Conservation (phyloP, 192 early-diverging fungal species). For the Chytriomyces hyalinus region DNA sequence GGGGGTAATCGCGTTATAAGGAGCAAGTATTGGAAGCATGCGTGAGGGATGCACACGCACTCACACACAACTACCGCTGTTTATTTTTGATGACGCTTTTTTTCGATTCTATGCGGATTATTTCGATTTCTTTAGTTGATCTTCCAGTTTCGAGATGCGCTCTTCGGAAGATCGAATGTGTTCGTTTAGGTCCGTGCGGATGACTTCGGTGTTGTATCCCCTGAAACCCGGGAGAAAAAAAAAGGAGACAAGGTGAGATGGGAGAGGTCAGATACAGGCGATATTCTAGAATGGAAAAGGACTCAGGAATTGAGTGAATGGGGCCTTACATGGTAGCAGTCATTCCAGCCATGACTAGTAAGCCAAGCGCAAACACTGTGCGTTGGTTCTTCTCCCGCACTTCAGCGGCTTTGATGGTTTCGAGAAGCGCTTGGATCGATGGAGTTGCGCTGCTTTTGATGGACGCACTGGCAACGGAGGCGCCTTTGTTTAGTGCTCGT, state of each 20-base stretch:
- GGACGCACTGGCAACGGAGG: not conserved
- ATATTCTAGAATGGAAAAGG: not conserved
- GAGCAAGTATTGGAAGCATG: no score
- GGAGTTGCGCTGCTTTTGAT: not conserved
- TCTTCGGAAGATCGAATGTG: slow-evolving; percentile 22
- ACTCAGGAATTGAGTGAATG: not conserved
- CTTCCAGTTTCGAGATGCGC: slow-evolving; percentile 13
- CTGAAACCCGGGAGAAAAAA: not conserved
- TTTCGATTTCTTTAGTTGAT: not conserved
- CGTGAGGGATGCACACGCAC: no score
- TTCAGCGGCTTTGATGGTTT: not conserved
- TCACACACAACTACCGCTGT: no score
- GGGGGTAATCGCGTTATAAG: no score
- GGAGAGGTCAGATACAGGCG: not conserved
- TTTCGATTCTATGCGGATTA: no score
- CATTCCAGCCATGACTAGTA: slow-evolving; percentile 8
- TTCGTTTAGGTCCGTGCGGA: slow-evolving; percentile 2
- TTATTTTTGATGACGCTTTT: no score
- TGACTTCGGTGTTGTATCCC: slow-evolving; percentile 12
- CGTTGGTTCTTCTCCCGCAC: slow-evolving; percentile 3
- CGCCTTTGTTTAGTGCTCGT: not conserved
- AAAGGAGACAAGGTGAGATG: not conserved
- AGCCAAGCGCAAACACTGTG: slow-evolving; percentile 24
- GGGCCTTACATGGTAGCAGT: slow-evolving; percentile 9
- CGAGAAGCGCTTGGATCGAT: not conserved